These are phyloP conservation scores for Pythium grandisporangium DNA, from an alignment of 352 stramenopile genomes.

Conservation along the genomic window DNA sequence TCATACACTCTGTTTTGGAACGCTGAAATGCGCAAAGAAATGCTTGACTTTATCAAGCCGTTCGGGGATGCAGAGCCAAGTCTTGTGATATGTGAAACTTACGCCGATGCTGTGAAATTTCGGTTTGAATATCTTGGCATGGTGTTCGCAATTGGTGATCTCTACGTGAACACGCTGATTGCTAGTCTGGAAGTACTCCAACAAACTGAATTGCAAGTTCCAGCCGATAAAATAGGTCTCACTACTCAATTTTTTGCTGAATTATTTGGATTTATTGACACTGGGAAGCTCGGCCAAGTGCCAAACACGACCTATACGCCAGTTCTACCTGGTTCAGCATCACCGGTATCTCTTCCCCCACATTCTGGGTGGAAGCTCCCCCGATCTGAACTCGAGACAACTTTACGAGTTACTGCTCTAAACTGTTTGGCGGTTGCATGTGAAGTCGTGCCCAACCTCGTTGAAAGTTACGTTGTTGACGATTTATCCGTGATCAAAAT, in stretches of 20 bases:
- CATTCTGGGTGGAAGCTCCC: slow-evolving; percentile 54
- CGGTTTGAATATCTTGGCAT: slow-evolving; percentile 58
- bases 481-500: slow-evolving; percentile 64
- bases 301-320: neutral
- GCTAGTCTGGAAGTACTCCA: slow-evolving; percentile 57
- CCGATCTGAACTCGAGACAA: slow-evolving; percentile 31
- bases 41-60: slow-evolving; percentile 39
- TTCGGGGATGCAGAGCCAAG: slow-evolving; percentile 24
- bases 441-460: slow-evolving; percentile 36
- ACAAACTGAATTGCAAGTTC: slow-evolving; percentile 28
- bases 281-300: slow-evolving; percentile 24
- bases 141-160: slow-evolving; percentile 47
- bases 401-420: slow-evolving; percentile 46
- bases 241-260: slow-evolving; percentile 61
- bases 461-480: slow-evolving; percentile 43
- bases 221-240: slow-evolving; percentile 42
- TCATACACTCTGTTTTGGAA: slow-evolving; percentile 84
- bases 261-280: slow-evolving; percentile 74
- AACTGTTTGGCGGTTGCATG: slow-evolving; percentile 57
- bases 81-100: slow-evolving; percentile 25
- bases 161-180: slow-evolving; percentile 76
- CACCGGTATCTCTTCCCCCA: slow-evolving; percentile 17
- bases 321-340: too few species aligned
- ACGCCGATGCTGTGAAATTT: slow-evolving; percentile 43
- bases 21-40: slow-evolving; percentile 55